phyloP scores from a whole-genome alignment of 2,329 filamentous ascomycete species.

The Colletotrichum truncatum region DNA sequence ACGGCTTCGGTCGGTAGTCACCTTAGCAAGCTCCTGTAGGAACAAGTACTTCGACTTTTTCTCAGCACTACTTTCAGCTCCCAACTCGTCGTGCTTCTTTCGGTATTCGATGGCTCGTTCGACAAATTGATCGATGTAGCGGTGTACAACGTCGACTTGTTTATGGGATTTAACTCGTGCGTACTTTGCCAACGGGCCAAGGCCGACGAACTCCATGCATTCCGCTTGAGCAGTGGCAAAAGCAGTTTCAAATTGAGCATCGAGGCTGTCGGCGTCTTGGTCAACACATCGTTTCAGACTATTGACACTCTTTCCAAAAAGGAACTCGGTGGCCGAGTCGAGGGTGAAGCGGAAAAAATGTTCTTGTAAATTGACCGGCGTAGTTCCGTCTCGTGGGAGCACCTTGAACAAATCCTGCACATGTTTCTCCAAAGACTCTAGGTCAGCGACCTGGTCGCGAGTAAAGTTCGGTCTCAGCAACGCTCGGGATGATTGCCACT shows the following conservation, averaged over 20 bases:
- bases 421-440: constrained; percentile 41
- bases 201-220: background rate
- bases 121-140: constrained; percentile 47
- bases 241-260: background rate
- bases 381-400: background rate
- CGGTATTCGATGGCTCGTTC: constrained; percentile 36
- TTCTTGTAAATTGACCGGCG: constrained; percentile 43
- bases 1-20: constrained; percentile 23
- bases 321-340: background rate
- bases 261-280: background rate
- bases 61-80: background rate
- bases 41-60: background rate
- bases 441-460: constrained; percentile 38
- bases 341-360: background rate
- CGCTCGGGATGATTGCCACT: constrained; percentile 50
- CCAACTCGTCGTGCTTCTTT: background rate
- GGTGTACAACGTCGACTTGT: background rate
- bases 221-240: background rate
- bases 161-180: background rate
- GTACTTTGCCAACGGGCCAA: background rate
- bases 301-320: background rate
- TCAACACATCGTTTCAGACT: no score
- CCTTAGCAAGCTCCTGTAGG: background rate
- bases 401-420: constrained; percentile 32
- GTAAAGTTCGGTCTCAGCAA: constrained; percentile 43